Conservation (phyloP, 495 filamentous ascomycete species). For the Neurospora sublineolata region DNA sequence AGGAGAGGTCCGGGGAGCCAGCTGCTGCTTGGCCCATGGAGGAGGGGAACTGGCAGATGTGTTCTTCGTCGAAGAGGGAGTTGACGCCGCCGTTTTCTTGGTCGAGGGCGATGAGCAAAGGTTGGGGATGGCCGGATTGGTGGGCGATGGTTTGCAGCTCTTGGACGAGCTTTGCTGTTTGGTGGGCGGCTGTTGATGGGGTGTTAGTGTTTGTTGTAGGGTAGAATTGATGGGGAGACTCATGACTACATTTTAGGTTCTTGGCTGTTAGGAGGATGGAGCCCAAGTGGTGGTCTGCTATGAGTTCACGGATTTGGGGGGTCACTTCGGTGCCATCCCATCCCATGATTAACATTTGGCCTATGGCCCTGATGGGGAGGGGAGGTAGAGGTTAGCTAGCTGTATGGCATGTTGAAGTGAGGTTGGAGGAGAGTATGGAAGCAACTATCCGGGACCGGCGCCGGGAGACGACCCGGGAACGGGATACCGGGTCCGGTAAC, state of each 20-base stretch:
- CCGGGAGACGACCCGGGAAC: too few relatives aligned
- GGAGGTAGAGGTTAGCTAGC: neutral
- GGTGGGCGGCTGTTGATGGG: conserved; percentile 54
- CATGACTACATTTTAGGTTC: conserved; percentile 68
- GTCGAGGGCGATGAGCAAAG: conserved; percentile 73
- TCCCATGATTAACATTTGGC: conserved; percentile 91
- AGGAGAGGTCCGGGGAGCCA: conserved; percentile 49
- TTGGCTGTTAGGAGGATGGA: conserved; percentile 73
- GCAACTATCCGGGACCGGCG: conserved; percentile 1
- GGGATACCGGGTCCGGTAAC: neutral
- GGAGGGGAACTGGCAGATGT: conserved; percentile 82
- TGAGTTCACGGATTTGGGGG: conserved; percentile 71
- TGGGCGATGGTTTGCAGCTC: conserved; percentile 81
- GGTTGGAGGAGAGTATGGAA: neutral
- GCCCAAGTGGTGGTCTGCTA: conserved; percentile 72
- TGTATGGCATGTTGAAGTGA: neutral
- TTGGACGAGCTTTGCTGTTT: conserved; percentile 68
- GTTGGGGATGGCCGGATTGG: conserved; percentile 74
- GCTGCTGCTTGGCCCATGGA: conserved; percentile 86
- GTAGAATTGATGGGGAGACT: neutral
- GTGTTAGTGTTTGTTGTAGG: conserved; percentile 7
- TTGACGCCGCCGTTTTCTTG: conserved; percentile 95
- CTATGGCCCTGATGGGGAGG: conserved; percentile 45
- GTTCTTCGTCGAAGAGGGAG: conserved; percentile 82
- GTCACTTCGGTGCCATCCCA: conserved; percentile 85